phyloP scores from a whole-genome alignment of 2,329 filamentous ascomycete genomes.

The Catunica adiposa region DNA sequence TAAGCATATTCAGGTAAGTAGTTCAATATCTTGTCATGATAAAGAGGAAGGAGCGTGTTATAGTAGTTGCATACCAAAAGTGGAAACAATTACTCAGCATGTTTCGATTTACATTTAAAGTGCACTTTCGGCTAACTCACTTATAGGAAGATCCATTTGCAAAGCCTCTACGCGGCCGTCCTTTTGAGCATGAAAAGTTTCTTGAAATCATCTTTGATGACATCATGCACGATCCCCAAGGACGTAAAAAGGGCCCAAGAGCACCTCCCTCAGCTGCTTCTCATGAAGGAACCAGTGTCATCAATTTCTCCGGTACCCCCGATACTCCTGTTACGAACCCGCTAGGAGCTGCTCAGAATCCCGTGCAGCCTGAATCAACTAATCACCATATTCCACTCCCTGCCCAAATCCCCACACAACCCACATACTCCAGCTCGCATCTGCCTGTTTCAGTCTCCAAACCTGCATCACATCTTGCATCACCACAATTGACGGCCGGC shows the following conservation, averaged over 20 bases:
- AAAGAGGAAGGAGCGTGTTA: neutral
- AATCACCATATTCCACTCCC: neutral
- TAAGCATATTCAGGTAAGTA: conserved; percentile 38
- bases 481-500: too few relatives aligned
- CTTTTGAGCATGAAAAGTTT: conserved; percentile 44
- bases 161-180: conserved; percentile 37
- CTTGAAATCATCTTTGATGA: conserved; percentile 46
- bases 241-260: neutral
- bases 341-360: too few relatives aligned
- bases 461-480: too few relatives aligned
- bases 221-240: conserved; percentile 24
- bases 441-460: too few relatives aligned
- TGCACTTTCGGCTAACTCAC: neutral
- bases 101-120: neutral
- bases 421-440: neutral
- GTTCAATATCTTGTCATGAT: neutral
- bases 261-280: neutral
- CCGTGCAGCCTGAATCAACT: neutral
- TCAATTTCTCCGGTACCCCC: conserved; percentile 23
- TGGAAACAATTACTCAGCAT: too few relatives aligned
- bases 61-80: neutral
- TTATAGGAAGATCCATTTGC: conserved; percentile 40
- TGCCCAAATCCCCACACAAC: neutral
- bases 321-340: neutral
- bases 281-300: conserved; percentile 21